A percentile compares a stretch with the other conserved stretches of the same genome.
Conservation (phyloP, 2,329 filamentous ascomycete species). For the Acarospora socialis region DNA sequence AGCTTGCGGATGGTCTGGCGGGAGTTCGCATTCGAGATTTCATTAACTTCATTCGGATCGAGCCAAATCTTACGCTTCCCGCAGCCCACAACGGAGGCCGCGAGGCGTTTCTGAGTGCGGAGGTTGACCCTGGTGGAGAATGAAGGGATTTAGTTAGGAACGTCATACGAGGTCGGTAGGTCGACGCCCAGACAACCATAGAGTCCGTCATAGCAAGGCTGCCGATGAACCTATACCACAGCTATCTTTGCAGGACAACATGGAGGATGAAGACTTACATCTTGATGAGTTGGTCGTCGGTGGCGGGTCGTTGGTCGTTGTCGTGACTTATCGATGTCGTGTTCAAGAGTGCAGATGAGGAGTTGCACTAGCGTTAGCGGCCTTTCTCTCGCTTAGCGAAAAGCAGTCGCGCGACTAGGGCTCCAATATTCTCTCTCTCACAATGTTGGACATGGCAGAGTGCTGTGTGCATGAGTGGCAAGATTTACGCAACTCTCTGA, state of each 20-base stretch:
- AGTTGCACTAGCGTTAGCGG: too few species aligned
- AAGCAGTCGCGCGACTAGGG: too few species aligned
- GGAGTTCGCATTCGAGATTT: slow-evolving; percentile 99
- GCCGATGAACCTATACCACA: slow-evolving; percentile 10
- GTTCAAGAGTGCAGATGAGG: too few species aligned
- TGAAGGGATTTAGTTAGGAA: slow-evolving; percentile 21
- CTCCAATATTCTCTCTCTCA: too few species aligned
- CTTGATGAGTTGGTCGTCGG: slow-evolving; percentile 15
- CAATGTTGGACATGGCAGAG: too few species aligned
- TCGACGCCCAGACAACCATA: too few species aligned
- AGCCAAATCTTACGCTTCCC: slow-evolving; percentile 99
- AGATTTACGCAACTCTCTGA: too few species aligned
- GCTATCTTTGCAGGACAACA: slow-evolving; percentile 15
- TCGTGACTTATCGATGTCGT: too few species aligned
- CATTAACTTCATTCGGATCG: slow-evolving; percentile 96
- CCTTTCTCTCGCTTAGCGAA: too few species aligned
- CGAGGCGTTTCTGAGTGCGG: slow-evolving; percentile 99
- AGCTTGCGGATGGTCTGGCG: slow-evolving; percentile 99
- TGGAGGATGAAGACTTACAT: slow-evolving; percentile 16
- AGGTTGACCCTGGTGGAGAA: slow-evolving; percentile 77
- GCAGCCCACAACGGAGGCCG: slow-evolving; percentile 95
- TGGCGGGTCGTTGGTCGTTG: slow-evolving; percentile 12
- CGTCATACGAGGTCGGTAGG: not conserved
- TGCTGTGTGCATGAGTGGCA: too few species aligned
- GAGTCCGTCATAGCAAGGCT: too few species aligned